These are phyloP conservation scores for Cercospora citrullina DNA, from an alignment of 2,329 filamentous ascomycete species.

Conservation along the genomic window DNA sequence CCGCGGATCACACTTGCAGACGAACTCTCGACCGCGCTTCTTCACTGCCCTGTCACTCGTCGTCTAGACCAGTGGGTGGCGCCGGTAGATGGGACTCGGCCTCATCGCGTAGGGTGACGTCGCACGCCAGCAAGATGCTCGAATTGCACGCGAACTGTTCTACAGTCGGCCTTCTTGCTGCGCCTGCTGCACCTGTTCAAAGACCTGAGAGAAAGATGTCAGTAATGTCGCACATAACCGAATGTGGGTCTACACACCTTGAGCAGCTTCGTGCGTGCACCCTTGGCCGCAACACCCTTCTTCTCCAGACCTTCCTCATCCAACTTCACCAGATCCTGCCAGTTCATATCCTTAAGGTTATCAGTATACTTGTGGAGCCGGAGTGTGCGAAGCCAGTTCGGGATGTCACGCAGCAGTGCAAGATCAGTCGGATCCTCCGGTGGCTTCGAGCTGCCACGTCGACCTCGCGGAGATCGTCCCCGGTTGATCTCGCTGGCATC, in stretches of 20 bases:
- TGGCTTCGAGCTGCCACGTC: slow-evolving; percentile 92
- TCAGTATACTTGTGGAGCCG: slow-evolving; percentile 98
- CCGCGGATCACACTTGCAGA: background rate
- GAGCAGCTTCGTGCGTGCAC: slow-evolving; percentile 93
- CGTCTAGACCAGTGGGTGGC: background rate
- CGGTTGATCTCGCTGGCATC: slow-evolving; percentile 90
- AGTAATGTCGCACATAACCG: slow-evolving; percentile 25
- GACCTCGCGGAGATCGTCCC: slow-evolving; percentile 86
- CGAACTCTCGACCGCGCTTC: background rate
- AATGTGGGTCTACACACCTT: slow-evolving; percentile 61
- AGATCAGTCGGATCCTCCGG: slow-evolving; percentile 96
- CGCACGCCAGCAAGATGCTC: background rate
- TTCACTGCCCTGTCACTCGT: background rate
- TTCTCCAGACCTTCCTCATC: slow-evolving; percentile 92
- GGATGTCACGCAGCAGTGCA: slow-evolving; percentile 87
- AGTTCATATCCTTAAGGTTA: slow-evolving; percentile 94
- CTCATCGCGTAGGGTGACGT: background rate
- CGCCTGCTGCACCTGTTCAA: slow-evolving; percentile 83
- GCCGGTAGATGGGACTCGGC: background rate
- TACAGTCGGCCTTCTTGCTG: slow-evolving; percentile 44
- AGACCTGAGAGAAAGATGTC: slow-evolving; percentile 59
- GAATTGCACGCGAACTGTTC: background rate
- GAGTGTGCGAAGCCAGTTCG: slow-evolving; percentile 90
- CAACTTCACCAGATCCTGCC: slow-evolving; percentile 87
- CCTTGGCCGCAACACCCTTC: slow-evolving; percentile 89